Base-by-base conservation (phyloP, 2,329 filamentous ascomycete genomes). In the Lachnellula suecica region DNA sequence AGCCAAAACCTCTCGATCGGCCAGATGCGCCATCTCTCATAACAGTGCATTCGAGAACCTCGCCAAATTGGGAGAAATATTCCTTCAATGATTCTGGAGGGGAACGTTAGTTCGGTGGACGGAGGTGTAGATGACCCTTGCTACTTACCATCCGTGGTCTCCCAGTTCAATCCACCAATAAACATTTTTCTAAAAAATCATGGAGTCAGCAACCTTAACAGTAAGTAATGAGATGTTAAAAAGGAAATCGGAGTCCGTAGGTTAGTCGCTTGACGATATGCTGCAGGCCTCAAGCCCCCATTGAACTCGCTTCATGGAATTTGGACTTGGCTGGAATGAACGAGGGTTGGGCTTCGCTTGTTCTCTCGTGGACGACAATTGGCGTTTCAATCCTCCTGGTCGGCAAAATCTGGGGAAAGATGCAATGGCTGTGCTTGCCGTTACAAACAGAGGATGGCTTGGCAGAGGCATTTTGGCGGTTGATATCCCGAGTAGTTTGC, bases 91-190 rank as follows among this genome's bases (percentile, higher is more conserved):
- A 97, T 78, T 99, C 94, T 99, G 68, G 48, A 35, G 29, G 20
- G 27, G 20, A 23, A 49, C 23, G 31, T 59, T 52, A 59, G 54
- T 49, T n/a, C n/a, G 22, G 19, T 7, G 5, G 11, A 13, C 11
- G 45, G 15, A 19, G n/a, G 40, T n/a, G n/a, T 19, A 19, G n/a
- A 15, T 42, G 17, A 37, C 20, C 22, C 10, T 42, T 29, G 37
- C 24, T 44, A 63, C 91, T 81, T 85, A 97, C 93, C 86, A 76
- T 97, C 93, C 51, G 94, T 97, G 15, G 94, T 99, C 73, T 99
- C 94, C 94, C 94, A 99, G 70, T 99, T 99, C 50, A 99, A 76
- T 37, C 94, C 94, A 65, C 94, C 94, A 72, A 99, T 99, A 66
- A 99, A 99, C 94, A 99, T 99, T 78, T 99, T 99, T 67, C 94